A percentile compares a stretch with the other conserved stretches of the same genome.
Conservation (phyloP, 1,284 basidiomycete genomes). For the Vanrija sp. region DNA sequence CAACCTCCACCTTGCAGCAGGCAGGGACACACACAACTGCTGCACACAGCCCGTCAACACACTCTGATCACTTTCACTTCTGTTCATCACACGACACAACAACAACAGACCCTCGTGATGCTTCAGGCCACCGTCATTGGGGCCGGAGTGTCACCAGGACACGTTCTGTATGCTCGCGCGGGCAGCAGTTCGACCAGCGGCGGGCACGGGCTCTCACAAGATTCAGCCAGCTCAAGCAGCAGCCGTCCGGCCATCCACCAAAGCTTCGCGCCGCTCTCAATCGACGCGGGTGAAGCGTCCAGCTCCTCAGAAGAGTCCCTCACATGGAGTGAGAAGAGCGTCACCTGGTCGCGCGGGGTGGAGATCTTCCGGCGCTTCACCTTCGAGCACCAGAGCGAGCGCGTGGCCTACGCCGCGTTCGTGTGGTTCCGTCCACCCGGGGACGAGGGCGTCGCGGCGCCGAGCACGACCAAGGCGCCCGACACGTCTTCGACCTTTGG, state of each 20-base stretch:
- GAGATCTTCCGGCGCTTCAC: conserved; percentile 70
- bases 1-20: not conserved
- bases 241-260: too few species aligned
- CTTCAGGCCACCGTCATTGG: conserved; percentile 30
- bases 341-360: conserved; percentile 66
- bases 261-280: too few species aligned
- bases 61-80: not conserved
- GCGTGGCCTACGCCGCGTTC: conserved; percentile 70
- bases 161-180: conserved; percentile 17
- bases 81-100: not conserved
- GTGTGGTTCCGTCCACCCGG: conserved; percentile 45
- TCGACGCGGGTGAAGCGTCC: not conserved
- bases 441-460: too few species aligned
- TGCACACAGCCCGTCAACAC: conserved; percentile 1
- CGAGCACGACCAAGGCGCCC: conserved; percentile 25
- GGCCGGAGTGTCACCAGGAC: conserved; percentile 26
- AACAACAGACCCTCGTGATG: not conserved
- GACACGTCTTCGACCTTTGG: conserved; percentile 37
- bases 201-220: not conserved
- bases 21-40: not conserved
- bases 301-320: conserved; percentile 54
- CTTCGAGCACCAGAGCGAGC: conserved; percentile 65
- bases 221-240: too few species aligned
- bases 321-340: conserved; percentile 65
- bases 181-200: conserved; percentile 3